Evolutionary conservation across 1,284 basidiomycete species (phyloP), one percentile per base, ranked within the genome.

Genomic region (Meripilus lineatus): DNA sequence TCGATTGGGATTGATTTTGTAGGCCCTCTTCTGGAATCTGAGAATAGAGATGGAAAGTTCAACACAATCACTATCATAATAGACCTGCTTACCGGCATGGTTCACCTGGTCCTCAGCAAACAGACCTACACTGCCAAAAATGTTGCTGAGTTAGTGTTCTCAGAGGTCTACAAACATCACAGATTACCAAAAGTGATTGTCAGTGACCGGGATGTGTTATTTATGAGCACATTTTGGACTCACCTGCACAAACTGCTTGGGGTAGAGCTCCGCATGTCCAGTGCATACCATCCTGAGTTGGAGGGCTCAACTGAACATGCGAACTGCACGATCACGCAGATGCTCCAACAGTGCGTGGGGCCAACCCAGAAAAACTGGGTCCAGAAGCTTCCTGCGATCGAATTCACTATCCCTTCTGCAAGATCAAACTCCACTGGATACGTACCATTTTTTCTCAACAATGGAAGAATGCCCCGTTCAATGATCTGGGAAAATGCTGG

Each of bases 171-270:
- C 33, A 63, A 62, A 33, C 58, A 66, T 5, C 68, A 74, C 45
- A 70, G 73, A 0, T 26, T 73, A 1, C 72, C 67, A 0, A 53
- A 55, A 6, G 38, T 38, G 0, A 71, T 79, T 20, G 54, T 74
- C 1, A 66, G 63, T 24, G 66, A 76, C 44, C 53, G 69, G 4
- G 71, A 74, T 43, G 46, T 57, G 0, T 47, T 67, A 11, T 77
- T 75, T 48, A 74, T 68, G 0, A 58, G 63, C 34, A 45, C 46
- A n/a, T 67, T 75, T 49, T 77, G 73, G 72, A 57, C 50, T 10
- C 44, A 60, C 5, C 45, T 75, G 0, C 53, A 69, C 40, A 25
- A 50, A 21, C 51, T 70, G 2, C 46, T 69, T 1, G 60, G 66
- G 1, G 55, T 58, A 2, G 54, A 68, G 28, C 54, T 74, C 0